Evolutionary conservation across 164 flowering plant genomes (phyloP), one percentile per base, ranked within the genome.

Genomic region (Malania oleifera): DNA sequence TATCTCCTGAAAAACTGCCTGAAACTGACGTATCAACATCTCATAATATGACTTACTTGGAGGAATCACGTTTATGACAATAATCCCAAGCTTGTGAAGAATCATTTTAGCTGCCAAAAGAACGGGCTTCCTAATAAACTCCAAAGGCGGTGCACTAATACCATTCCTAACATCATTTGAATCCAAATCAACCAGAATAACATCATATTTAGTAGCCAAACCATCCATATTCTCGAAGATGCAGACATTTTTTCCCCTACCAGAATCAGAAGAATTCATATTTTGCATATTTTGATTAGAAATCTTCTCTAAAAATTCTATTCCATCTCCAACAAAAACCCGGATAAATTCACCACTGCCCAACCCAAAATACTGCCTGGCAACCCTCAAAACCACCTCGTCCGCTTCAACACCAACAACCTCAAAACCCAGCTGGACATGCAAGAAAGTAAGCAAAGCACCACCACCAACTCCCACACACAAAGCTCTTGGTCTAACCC

Each of bases 391-490:
- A 60, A 89, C 96, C 49, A 57, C 79, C 49, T 73, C 75, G 62
- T 92, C 98, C 37, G 49, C 68, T 66, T 91, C 98, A 39, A 89
- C 86, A 17, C 95, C 96, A 22, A 77, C 43, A 35, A 91, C 88
- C 71, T 81, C 70, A 57, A 91, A 84, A 24, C 73, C 82, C 48
- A 89, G 71, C 7, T 73, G 85, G 7, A 22, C 25, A 8, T 23
- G 57, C 66, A 89, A 64, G 52, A 92, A 89, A 3, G 74, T 50
- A 50, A 84, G 76, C 75, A 89, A 72, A 12, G 93, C 91, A 11
- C 96, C 98, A 39, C 98, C 96, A 0, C 98, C 98, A 19, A 91
- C 87, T 4, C 98, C 98, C 14, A 83, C 20, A 68, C 98, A 91
- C 60, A 89, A 67, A 13, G 84, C 84, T 66, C 60, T 75, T 2